Percentiles rank a stretch among this genome's conserved stretches.
phyloP scores from a whole-genome alignment of 139 green algal species.

The Chlamydomonas sp. region DNA sequence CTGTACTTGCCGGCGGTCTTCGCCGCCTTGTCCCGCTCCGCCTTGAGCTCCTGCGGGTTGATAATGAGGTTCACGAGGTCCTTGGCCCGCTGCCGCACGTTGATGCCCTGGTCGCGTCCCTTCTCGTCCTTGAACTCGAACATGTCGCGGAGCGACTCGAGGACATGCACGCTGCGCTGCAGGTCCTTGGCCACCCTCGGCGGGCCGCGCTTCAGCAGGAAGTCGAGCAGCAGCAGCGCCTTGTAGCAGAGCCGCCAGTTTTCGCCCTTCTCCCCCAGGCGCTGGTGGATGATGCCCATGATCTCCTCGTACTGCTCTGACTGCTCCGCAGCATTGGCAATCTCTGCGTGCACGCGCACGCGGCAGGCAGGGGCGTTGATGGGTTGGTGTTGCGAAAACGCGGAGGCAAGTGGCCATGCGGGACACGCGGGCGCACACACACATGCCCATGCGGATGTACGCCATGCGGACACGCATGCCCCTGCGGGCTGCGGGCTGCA shows the following conservation, averaged over 20 bases:
- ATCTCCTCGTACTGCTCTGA: conserved; percentile 73
- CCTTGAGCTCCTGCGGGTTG: conserved; percentile 43
- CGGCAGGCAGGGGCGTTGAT: neutral
- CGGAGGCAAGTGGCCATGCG: too few species aligned
- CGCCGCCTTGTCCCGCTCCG: conserved; percentile 58
- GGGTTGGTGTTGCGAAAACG: neutral
- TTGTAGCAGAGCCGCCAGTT: conserved; percentile 92
- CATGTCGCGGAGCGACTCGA: conserved; percentile 62
- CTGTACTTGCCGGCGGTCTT: conserved; percentile 64
- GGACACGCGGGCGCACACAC: too few species aligned
- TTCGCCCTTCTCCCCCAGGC: conserved; percentile 65
- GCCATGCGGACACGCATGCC: too few species aligned
- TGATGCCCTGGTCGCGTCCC: conserved; percentile 63
- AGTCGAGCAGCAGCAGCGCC: conserved; percentile 81
- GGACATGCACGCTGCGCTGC: conserved; percentile 38
- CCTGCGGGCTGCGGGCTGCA: too few species aligned
- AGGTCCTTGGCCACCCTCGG: conserved; percentile 63
- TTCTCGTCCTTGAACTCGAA: conserved; percentile 83
- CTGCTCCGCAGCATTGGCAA: conserved; percentile 63
- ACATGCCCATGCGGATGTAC: too few species aligned
- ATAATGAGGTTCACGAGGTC: conserved; percentile 60
- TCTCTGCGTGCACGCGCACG: conserved; percentile 59
- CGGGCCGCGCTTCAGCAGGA: conserved; percentile 78
- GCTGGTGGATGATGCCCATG: conserved; percentile 41
- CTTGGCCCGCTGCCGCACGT: conserved; percentile 79